phyloP scores from a whole-genome alignment of 2,329 filamentous ascomycete species.

The Fusarium denticulatum region DNA sequence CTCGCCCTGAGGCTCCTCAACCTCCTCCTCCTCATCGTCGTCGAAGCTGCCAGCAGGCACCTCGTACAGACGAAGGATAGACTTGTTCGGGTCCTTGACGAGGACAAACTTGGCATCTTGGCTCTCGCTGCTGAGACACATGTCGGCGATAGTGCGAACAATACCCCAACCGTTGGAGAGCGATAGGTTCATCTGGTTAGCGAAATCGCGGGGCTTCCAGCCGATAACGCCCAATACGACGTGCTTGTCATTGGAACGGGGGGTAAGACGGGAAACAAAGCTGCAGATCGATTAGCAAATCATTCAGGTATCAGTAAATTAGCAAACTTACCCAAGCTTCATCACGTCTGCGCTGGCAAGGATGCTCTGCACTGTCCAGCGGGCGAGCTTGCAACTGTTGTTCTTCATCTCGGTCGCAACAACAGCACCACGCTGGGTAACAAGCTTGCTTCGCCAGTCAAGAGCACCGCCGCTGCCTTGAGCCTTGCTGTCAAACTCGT shows the following conservation, averaged over 20 bases:
- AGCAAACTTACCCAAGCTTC: constrained; percentile 84
- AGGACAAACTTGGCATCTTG: constrained; percentile 85
- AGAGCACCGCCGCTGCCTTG: constrained; percentile 93
- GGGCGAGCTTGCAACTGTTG: constrained; percentile 97
- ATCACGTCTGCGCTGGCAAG: constrained; percentile 97
- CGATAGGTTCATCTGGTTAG: constrained; percentile 96
- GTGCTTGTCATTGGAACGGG: constrained; percentile 91
- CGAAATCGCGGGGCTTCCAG: constrained; percentile 98
- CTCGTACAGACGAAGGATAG: constrained; percentile 90
- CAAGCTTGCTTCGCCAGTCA: constrained; percentile 96
- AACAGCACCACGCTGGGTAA: constrained; percentile 93
- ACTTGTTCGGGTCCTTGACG: constrained; percentile 95
- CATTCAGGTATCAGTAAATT: not conserved
- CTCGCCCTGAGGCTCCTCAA: constrained; percentile 53
- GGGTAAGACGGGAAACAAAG: constrained; percentile 94
- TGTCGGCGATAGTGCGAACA: constrained; percentile 96
- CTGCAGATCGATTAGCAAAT: constrained; percentile 56
- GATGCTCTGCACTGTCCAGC: constrained; percentile 98
- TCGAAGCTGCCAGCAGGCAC: constrained; percentile 90
- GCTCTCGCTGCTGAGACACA: constrained; percentile 81
- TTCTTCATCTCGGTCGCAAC: constrained; percentile 99
- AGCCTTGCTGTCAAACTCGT: constrained; percentile 99
- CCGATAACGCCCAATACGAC: constrained; percentile 94
- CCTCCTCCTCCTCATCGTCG: constrained; percentile 78
- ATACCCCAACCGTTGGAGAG: constrained; percentile 99